Evolutionary conservation across 768 basidiomycete genomes (phyloP), one percentile per base, ranked within the genome.

Genomic region (Leucosporidium yakuticum): DNA sequence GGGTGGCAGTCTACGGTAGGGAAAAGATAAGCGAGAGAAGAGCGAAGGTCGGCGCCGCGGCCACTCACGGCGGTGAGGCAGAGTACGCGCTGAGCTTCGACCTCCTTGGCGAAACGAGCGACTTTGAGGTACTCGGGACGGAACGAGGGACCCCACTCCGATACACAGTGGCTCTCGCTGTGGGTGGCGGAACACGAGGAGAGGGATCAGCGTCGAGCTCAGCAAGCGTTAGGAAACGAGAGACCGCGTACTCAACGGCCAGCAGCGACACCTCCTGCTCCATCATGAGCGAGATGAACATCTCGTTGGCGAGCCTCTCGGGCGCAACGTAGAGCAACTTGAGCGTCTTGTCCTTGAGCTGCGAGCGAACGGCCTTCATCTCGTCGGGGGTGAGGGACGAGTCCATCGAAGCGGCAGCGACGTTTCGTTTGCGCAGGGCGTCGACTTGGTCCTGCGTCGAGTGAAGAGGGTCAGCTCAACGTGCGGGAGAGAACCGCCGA

Each of bases 251-350:
- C 69, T 84, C 83, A 1, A 84, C 80, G 0, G 84, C 83, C 2
- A 84, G 77, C 0, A 84, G 76, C 1, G 82, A 79, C 15, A 84
- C 81, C 50, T 78, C 79, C 44, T 82, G 79, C 17, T 76, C 73
- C 12, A 73, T 68, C 78, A 84, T 82, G 79, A 84, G 77, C n/a
- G 79, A 68, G 15, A 81, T 69, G 74, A 83, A 81, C 0, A 77
- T 70, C 69, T 83, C 83, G 69, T 83, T 83, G 73, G 82, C 83
- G 32, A 83, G 74, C 57, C 82, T 81, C 68, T 83, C 83, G 0
- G 83, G 83, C 1, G 83, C 83, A 4, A 83, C 82, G 61, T 83
- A 83, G 27, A 83, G 78, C 11, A 83, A 78, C 75, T 83, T 83
- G 70, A 83, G 77, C n/a, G 74, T 65, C 6, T 81, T 81, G 6